Base-by-base conservation (phyloP, 2,329 filamentous ascomycete genomes). In the Domatiomyces globalis region DNA sequence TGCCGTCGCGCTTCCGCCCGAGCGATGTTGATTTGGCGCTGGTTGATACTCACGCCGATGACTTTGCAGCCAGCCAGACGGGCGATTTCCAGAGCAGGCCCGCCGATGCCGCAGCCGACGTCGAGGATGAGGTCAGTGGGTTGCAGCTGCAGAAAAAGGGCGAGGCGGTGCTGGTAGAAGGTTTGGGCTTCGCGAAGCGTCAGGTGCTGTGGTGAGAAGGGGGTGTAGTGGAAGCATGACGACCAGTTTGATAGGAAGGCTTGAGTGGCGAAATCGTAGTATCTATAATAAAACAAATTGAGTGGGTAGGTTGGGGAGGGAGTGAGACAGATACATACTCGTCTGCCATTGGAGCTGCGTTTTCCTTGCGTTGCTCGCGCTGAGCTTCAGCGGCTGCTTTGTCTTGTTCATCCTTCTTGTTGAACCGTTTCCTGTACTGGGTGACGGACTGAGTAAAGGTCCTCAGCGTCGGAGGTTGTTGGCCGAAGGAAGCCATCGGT, bases 81-180 rank as follows among this genome's bases (percentile, higher is more conserved):
- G 6, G 63, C 62, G 15, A 66, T 62, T 49, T 64, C 61, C 8
- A 63, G 48, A 1, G 63, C 62, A 1, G 63, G 63, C 2, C 57
- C 60, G 8, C 63, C 63, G 27, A 65, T 60, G 4, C 63, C 63
- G 43, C 63, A 65, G 5, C 63, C 63, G 20, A 65, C 61, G 47
- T 66, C 63, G 7, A 66, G 54, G 2, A 65, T 61, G 22, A 56
- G 58, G 61, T 62, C 63, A 12, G 53, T 53, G 2, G 55, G 46
- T 19, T 54, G 49, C 12, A 66, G 49, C 15, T 51, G 44, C 25
- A 63, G 56, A 8, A 56, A 50, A 33, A 58, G 48, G 1, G 63
- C 63, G 42, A 66, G 54, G 27, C 61, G 60, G 50, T 64, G 62
- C 27, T 63, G 63, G 46, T 63, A 58, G 1, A 61, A 60, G 4